These are phyloP conservation scores for Speleostelium caveatum DNA, from an alignment of 78 protist species.

Conservation along the genomic window DNA sequence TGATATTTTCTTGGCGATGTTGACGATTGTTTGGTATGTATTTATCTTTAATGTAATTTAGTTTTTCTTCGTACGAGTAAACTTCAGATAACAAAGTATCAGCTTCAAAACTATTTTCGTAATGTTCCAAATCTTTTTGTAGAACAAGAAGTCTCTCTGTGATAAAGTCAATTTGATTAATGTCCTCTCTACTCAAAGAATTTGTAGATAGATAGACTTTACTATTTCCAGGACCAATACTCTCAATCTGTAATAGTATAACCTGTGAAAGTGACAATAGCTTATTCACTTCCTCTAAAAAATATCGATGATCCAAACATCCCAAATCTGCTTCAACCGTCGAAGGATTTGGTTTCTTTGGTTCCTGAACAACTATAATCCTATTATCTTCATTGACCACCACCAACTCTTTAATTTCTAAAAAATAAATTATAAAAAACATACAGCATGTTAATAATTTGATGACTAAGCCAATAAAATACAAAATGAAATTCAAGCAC, in stretches of 20 bases:
- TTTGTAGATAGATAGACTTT: background rate
- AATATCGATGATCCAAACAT: slow-evolving; percentile 56
- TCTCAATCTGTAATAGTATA: slow-evolving; percentile 23
- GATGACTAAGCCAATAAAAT: no score
- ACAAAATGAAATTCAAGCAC: no score
- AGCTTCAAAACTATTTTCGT: slow-evolving; percentile 46
- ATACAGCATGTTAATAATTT: background rate
- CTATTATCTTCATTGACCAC: background rate
- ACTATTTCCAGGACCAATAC: background rate
- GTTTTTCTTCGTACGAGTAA: slow-evolving; percentile 5
- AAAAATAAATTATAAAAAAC: background rate
- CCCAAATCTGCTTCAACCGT: slow-evolving; percentile 41
- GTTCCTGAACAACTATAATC: slow-evolving; percentile 21
- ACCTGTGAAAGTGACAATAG: slow-evolving; percentile 12
- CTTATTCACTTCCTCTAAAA: slow-evolving; percentile 56
- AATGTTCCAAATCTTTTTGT: slow-evolving; percentile 16
- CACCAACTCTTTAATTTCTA: slow-evolving; percentile 7
- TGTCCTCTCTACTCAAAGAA: background rate
- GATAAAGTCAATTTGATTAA: background rate
- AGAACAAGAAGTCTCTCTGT: slow-evolving; percentile 8
- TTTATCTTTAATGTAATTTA: slow-evolving; percentile 18
- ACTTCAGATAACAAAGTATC: slow-evolving; percentile 31
- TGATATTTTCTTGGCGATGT: background rate
- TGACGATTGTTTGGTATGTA: slow-evolving; percentile 33
- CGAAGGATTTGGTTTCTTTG: slow-evolving; percentile 44